Evolutionary conservation across 805 yeast genomes (phyloP), one percentile per base, ranked within the genome.

Genomic region (Starmerella gropengiesseri): DNA sequence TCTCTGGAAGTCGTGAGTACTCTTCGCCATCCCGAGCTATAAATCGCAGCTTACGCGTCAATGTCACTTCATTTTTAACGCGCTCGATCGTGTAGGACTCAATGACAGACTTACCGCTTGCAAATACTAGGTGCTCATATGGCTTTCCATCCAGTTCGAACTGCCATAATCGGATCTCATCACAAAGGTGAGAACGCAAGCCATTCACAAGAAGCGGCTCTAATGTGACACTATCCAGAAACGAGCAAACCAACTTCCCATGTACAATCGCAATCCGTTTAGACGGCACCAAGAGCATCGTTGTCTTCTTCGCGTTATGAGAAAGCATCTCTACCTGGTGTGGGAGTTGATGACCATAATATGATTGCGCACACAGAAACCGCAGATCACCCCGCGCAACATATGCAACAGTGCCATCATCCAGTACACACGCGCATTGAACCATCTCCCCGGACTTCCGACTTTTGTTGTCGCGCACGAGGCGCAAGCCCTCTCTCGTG

Each of bases 41-140:
- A 27, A 36, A 26, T 21, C 47, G 41, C 11, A 29, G 37, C 26
- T 44, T 44, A 33, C 41, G 27, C 18, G 12, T 19, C 27, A 39
- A 23, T 14, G 25, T 29, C 16, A 44, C 41, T 2, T 37, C 20
- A 7, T 6, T 18, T 7, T 40, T 29, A 7, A 37, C 31, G 9
- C 50, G 42, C n/a, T 28, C 13, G 11, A 44, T 23, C 1, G 45
- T 19, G 40, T 47, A 47, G 13, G 50, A 40, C 29, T 43, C 45
- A 3, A 46, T 16, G n/a, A 13, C 17, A 2, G 41, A 38, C 11
- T 21, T n/a, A 7, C 45, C 45, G n/a, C 34, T 43, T 2, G 39
- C 17, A 8, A 43, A 35, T 1, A 47, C 21, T 2, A 47, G 33
- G 8, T 47, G 47, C 30, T 47, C 48, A 18, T 14, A 37, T 8